These are phyloP conservation scores for Penicillium diatomitis DNA, from an alignment of 495 filamentous ascomycete species.

Conservation along the genomic window DNA sequence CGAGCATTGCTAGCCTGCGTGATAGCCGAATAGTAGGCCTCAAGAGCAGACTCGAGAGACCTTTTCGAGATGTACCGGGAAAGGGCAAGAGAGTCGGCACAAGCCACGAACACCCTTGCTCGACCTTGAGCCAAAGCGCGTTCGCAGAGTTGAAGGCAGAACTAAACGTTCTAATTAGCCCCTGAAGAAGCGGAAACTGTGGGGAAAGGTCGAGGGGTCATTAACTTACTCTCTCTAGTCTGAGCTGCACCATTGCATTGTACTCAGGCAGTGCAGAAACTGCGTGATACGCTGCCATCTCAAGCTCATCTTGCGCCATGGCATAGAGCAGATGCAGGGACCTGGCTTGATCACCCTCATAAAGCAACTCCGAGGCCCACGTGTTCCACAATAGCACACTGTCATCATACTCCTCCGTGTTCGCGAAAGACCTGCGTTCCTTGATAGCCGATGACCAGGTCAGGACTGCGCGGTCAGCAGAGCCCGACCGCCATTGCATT, in stretches of 20 bases:
- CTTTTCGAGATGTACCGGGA: slow-evolving; percentile 50
- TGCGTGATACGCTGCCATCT: slow-evolving; percentile 13
- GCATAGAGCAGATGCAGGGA: slow-evolving; percentile 41
- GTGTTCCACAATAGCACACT: slow-evolving; percentile 54
- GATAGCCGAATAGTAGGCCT: slow-evolving; percentile 34
- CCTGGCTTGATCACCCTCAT: slow-evolving; percentile 30
- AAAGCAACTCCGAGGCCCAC: slow-evolving; percentile 64
- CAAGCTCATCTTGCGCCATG: slow-evolving; percentile 26
- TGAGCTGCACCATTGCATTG: slow-evolving; percentile 41
- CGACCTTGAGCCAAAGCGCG: slow-evolving; percentile 42
- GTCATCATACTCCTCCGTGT: slow-evolving; percentile 25
- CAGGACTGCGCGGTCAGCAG: slow-evolving; percentile 44
- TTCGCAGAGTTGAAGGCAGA: slow-evolving; percentile 47
- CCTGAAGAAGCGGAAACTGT: background rate
- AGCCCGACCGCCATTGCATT: slow-evolving; percentile 53
- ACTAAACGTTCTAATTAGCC: slow-evolving; percentile 24
- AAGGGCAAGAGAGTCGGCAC: slow-evolving; percentile 52
- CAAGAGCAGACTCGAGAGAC: slow-evolving; percentile 27
- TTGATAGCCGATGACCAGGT: slow-evolving; percentile 59
- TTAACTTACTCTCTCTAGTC: slow-evolving; percentile 38
- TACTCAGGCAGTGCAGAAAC: slow-evolving; percentile 8
- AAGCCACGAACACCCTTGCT: slow-evolving; percentile 36
- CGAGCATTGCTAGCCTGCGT: slow-evolving; percentile 20
- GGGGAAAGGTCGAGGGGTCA: background rate
- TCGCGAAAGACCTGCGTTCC: slow-evolving; percentile 39